Conservation (phyloP, 23 red algal genomes). For the Gracilaria domingensis region DNA sequence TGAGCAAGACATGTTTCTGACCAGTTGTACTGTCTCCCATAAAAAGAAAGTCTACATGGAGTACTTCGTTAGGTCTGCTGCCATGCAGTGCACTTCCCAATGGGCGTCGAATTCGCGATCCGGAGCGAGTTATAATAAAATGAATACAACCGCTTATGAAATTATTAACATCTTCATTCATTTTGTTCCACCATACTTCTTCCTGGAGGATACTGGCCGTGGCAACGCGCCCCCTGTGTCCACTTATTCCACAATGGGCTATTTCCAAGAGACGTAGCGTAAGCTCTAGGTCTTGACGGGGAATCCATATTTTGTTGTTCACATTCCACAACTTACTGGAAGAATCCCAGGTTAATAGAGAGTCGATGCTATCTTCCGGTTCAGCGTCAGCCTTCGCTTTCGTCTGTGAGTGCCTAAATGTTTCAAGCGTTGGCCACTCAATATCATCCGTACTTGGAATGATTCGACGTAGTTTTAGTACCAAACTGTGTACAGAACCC, state of each 20-base stretch:
- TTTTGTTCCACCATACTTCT: slow-evolving; percentile 24
- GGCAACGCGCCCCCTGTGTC: slow-evolving; percentile 27
- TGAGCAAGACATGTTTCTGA: too few species aligned
- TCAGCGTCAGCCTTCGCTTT: too few species aligned
- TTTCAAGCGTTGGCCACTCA: slow-evolving; percentile 13
- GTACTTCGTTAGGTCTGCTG: too few species aligned
- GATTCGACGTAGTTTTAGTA: neutral
- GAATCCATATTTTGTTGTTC: too few species aligned
- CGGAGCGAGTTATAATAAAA: neutral
- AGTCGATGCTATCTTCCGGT: too few species aligned
- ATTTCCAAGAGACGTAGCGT: slow-evolving; percentile 19
- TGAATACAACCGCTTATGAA: slow-evolving; percentile 45
- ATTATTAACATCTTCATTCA: neutral
- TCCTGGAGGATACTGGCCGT: slow-evolving; percentile 16
- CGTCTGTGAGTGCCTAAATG: neutral
- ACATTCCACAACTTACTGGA: too few species aligned
- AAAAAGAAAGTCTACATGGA: too few species aligned
- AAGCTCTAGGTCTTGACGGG: too few species aligned
- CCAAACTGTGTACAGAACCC: slow-evolving; percentile 12
- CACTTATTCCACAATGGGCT: slow-evolving; percentile 11
- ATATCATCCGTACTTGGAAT: neutral
- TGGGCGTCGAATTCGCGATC: neutral
- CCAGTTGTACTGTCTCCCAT: too few species aligned
- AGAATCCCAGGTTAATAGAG: too few species aligned
- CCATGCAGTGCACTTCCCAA: too few species aligned